phyloP scores from a whole-genome alignment of 257 asterid species.

The Petunia axillaris region DNA sequence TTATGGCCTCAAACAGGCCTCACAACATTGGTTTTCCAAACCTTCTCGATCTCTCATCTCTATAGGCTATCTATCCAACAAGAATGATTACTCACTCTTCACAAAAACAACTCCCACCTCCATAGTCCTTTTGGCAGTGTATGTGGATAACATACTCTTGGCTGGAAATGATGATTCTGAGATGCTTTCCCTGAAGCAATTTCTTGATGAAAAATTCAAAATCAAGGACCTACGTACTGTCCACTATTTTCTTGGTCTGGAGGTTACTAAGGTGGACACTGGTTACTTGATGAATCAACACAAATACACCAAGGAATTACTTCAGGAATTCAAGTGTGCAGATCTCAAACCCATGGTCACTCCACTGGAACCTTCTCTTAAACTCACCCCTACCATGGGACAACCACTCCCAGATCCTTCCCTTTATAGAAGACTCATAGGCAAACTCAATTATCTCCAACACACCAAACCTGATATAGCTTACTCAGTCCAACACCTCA shows the following conservation, averaged over 20 bases:
- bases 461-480: not conserved
- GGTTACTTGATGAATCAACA: not conserved
- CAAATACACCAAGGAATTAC: not conserved
- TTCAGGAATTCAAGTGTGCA: not conserved
- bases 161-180: not conserved
- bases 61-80: not conserved
- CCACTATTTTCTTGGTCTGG: not conserved
- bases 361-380: not conserved
- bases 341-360: not conserved
- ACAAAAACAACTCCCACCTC: not conserved
- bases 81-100: not conserved
- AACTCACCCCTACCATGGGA: not conserved
- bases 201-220: not conserved
- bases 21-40: conserved; percentile 8
- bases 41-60: not conserved
- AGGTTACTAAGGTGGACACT: not conserved
- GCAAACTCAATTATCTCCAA: not conserved
- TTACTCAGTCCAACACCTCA: not conserved
- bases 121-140: not conserved
- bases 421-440: not conserved
- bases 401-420: not conserved
- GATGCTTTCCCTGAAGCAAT: not conserved
- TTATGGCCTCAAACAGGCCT: conserved; percentile 19
- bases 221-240: not conserved
- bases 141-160: not conserved